Percentiles rank a stretch among this genome's conserved stretches.
Conservation (phyloP, 768 basidiomycete species). For the Xanthoconium purpureum region DNA sequence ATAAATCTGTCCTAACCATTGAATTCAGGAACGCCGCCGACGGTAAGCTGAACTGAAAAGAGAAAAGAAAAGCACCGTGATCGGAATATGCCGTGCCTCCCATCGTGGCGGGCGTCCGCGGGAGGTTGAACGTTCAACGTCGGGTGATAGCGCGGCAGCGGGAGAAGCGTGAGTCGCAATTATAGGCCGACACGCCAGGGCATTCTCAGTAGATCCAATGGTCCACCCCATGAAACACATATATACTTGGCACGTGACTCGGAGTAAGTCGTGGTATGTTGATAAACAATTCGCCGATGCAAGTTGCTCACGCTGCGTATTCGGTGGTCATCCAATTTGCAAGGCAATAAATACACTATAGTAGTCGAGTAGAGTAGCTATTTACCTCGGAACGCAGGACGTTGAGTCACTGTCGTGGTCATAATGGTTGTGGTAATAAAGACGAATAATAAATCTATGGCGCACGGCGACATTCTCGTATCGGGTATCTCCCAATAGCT, state of each 20-base stretch:
- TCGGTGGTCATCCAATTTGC: not conserved
- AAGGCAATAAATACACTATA: not conserved
- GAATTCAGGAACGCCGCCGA: not conserved
- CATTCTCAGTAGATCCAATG: not conserved
- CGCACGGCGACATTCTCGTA: not conserved
- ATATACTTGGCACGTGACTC: no score
- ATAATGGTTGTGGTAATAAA: not conserved
- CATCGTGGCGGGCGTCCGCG: not conserved
- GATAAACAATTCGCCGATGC: not conserved
- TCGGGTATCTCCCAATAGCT: slow-evolving; percentile 1
- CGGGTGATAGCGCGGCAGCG: not conserved
- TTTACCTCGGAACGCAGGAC: not conserved
- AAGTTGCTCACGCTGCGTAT: not conserved
- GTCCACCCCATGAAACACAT: no score
- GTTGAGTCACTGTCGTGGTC: not conserved
- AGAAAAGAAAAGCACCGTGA: not conserved
- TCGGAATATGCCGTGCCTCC: not conserved
- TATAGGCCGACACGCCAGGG: not conserved
- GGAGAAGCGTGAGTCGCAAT: not conserved
- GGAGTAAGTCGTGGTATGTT: no score
- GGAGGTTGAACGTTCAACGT: not conserved
- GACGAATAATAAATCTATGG: slow-evolving; percentile 1
- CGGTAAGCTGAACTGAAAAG: not conserved
- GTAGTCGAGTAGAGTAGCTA: not conserved
- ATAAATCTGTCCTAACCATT: no score